Conservation (phyloP, 129 eudicot species). For the Helichrysum umbraculigerum region DNA sequence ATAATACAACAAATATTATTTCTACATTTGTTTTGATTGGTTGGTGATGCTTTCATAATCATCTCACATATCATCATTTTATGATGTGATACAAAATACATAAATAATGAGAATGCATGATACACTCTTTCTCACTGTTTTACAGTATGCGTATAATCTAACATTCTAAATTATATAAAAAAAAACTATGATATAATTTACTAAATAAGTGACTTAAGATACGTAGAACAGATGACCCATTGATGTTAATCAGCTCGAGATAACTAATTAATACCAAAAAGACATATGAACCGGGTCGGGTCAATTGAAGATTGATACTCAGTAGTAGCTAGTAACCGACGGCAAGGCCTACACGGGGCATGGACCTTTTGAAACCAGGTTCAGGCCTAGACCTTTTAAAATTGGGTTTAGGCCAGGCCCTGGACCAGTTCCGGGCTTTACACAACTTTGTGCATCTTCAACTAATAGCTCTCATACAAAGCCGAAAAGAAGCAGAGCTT, state of each 20-base stretch:
- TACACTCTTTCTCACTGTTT: not conserved
- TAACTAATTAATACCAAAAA: too few species aligned
- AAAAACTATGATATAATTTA: too few species aligned
- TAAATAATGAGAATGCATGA: not conserved
- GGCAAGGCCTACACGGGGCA: too few species aligned
- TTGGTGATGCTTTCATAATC: not conserved
- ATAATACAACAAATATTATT: not conserved
- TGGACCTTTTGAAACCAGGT: too few species aligned
- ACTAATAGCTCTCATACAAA: not conserved
- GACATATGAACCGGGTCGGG: too few species aligned
- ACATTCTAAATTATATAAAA: not conserved
- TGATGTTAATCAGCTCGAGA: too few species aligned
- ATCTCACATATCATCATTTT: not conserved
- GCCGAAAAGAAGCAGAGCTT: not conserved
- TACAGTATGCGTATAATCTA: not conserved
- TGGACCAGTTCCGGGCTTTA: not conserved
- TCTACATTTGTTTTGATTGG: not conserved
- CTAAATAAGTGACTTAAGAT: not conserved
- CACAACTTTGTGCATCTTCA: not conserved
- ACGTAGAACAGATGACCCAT: too few species aligned
- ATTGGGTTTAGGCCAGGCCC: too few species aligned
- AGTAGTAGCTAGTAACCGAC: too few species aligned
- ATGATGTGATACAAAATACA: not conserved
- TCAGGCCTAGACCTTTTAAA: too few species aligned
- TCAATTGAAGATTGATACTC: too few species aligned